Evolutionary conservation across 2,329 filamentous ascomycete genomes (phyloP), one percentile per base, ranked within the genome.

Genomic region (Aspergillus quadricinctus): DNA sequence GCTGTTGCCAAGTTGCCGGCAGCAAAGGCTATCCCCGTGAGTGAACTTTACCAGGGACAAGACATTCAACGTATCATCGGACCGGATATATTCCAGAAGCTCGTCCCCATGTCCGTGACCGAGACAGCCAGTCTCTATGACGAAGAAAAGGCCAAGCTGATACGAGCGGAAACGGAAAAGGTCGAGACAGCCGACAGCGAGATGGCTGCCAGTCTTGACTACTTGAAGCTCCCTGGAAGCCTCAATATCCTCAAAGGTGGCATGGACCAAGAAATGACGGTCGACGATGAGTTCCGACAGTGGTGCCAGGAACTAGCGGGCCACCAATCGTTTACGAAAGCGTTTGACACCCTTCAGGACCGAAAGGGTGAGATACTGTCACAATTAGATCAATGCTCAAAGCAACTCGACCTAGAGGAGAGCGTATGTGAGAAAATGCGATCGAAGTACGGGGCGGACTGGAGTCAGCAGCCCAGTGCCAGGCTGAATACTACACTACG

Each of bases 341-440:
- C 91, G 2, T 92, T 99, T 63, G 90, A 96, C 45, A 83, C 84
- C 48, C 75, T 99, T 48, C 86, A 88, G 61, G 81, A 84, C 27
- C 89, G 94, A 65, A 96, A 93, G 72, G 83, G 89, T 19, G 81
- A 84, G 1, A 89, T 97, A 11, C 72, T 90, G 27, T 80, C 81
- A 2, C 83, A 86, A 2, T 74, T 99, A 55, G 92, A 97, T 55
- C 84, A 84, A 56, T 90, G 90, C 65, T 86, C 87, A 54, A 96
- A 96, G 71, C 89, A 95, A 67, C 77, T 99, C 45, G 94, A 99
- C 64, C 92, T 94, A 86, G 94, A 99, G 73, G 95, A 97, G 76
- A 95, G 90, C 55, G 90, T 97, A 0, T 99, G 94, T 72, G 94
- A 99, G 73, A 99, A 97, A 80, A 99, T 99, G 94, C 85, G 94